Conservation (phyloP, 495 filamentous ascomycete genomes). For the Cudoniella acicularis region DNA sequence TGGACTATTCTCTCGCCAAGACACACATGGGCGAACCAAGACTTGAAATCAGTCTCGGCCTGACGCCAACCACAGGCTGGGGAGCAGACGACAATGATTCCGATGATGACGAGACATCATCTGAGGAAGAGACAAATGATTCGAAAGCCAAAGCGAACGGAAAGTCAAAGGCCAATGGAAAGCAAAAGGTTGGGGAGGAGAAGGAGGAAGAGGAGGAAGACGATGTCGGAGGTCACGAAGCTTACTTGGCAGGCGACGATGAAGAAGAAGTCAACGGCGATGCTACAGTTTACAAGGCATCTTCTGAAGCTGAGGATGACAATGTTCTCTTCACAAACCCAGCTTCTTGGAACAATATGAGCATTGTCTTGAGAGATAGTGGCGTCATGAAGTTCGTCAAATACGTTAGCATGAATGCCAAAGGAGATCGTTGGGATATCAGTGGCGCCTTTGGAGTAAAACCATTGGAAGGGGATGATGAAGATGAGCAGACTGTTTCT, state of each 20-base stretch:
- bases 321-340: conserved; percentile 87
- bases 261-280: conserved; percentile 65
- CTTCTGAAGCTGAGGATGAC: conserved; percentile 71
- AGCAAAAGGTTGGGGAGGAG: conserved; percentile 22
- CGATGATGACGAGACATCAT: not conserved
- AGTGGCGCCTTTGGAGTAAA: conserved; percentile 62
- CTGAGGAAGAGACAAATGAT: conserved; percentile 14
- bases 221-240: conserved; percentile 81
- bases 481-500: conserved; percentile 34
- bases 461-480: conserved; percentile 30
- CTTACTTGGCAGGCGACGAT: conserved; percentile 89
- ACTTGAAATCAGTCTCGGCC: conserved; percentile 78
- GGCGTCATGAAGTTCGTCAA: conserved; percentile 92
- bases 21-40: conserved; percentile 75
- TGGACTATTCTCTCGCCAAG: conserved; percentile 91
- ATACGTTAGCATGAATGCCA: conserved; percentile 78
- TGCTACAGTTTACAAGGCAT: conserved; percentile 80
- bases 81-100: conserved; percentile 55
- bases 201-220: conserved; percentile 33
- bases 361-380: conserved; percentile 81
- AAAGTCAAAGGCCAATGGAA: conserved; percentile 14
- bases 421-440: conserved; percentile 92
- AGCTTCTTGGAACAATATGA: conserved; percentile 84
- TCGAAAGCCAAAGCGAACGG: conserved; percentile 25
- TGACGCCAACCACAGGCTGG: conserved; percentile 83